Conservation (phyloP, 441 rosid species). For the Pelargonium myrrhifolium region DNA sequence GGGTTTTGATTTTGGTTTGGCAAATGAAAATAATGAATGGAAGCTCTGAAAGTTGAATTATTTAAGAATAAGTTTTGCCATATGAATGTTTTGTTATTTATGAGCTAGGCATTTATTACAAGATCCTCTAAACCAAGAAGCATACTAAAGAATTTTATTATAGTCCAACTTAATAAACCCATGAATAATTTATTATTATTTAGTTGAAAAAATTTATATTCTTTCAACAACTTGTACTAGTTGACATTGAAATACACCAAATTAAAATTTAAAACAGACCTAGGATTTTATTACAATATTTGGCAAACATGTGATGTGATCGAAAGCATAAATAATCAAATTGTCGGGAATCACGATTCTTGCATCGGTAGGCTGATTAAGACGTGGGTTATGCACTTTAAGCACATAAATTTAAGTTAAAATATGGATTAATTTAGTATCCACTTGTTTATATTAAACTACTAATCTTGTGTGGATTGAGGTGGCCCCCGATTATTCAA, state of each 20-base stretch:
- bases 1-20: too few relatives aligned
- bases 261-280: neutral
- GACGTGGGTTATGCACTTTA: neutral
- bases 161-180: too few relatives aligned
- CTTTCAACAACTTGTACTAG: neutral
- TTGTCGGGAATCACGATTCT: conserved; percentile 1
- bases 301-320: neutral
- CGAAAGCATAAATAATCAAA: neutral
- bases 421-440: neutral
- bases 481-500: neutral
- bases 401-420: neutral
- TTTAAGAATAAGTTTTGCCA: too few relatives aligned
- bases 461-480: neutral
- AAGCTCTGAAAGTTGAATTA: too few relatives aligned
- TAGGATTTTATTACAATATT: neutral
- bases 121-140: too few relatives aligned
- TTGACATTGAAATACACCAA: neutral
- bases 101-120: too few relatives aligned
- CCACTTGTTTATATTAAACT: neutral
- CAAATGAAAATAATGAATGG: too few relatives aligned
- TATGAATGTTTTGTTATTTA: too few relatives aligned
- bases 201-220: neutral
- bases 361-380: neutral
- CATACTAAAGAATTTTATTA: too few relatives aligned
- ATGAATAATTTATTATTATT: neutral